phyloP scores from a whole-genome alignment of 2,329 filamentous ascomycete species.

The Pestalotiopsis sp. region DNA sequence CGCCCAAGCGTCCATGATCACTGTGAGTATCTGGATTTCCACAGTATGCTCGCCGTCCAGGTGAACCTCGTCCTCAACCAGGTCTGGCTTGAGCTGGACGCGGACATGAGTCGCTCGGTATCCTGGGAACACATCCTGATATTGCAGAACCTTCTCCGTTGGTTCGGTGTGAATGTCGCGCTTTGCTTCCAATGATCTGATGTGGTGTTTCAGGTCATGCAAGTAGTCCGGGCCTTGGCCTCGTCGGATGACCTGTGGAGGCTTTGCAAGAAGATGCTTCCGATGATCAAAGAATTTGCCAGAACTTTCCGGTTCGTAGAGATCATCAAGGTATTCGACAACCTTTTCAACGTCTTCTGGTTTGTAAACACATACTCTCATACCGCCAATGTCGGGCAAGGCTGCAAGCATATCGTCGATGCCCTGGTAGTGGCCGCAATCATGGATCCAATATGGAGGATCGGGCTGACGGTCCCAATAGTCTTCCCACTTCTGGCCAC shows the following conservation, averaged over 20 bases:
- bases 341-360: conserved; percentile 14
- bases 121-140: not conserved
- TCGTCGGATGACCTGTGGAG: not conserved
- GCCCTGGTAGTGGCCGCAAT: not conserved
- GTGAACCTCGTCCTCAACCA: not conserved
- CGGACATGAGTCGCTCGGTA: not conserved
- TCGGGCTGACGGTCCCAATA: not conserved
- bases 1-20: not conserved
- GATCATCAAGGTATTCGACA: conserved; percentile 10
- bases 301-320: not conserved
- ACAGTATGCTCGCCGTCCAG: not conserved
- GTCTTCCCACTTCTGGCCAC: not conserved
- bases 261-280: not conserved
- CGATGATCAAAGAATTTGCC: not conserved
- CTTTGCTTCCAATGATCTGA: not conserved
- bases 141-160: not conserved
- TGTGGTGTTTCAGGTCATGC: not conserved
- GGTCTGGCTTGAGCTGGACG: not conserved
- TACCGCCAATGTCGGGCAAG: conserved; percentile 15
- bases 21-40: not conserved
- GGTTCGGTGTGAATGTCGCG: not conserved
- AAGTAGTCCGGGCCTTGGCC: not conserved
- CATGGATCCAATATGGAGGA: not conserved
- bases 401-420: conserved; percentile 6
- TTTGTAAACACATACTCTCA: conserved; percentile 13